A percentile compares a stretch with the other conserved stretches of the same genome.
Evolutionary conservation across 768 basidiomycete genomes (phyloP).

Genomic region (Coprinopsis strossmayeri): DNA sequence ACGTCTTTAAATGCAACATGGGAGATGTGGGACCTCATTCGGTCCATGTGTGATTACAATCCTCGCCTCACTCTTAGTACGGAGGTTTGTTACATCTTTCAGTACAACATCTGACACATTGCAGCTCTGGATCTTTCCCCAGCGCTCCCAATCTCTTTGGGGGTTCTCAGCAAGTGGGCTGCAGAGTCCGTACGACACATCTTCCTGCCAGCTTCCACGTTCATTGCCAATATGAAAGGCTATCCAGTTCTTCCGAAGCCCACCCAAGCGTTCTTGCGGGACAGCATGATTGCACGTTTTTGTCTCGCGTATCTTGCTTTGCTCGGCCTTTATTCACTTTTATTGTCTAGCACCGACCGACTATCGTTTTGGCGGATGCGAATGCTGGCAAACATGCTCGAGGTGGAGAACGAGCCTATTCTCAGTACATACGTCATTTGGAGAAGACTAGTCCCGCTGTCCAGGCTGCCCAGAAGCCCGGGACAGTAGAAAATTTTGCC

Average conservation of each 20-base stretch:
- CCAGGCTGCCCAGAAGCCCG: slow-evolving; percentile 54
- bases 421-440: slow-evolving; percentile 81
- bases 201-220: slow-evolving; percentile 83
- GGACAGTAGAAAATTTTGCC: slow-evolving; percentile 85
- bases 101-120: slow-evolving; percentile 2
- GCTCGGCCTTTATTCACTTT: slow-evolving; percentile 13
- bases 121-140: slow-evolving; percentile 88
- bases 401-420: slow-evolving; percentile 84
- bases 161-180: slow-evolving; percentile 80
- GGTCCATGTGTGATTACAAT: slow-evolving; percentile 84
- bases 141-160: slow-evolving; percentile 73
- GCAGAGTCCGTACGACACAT: slow-evolving; percentile 90
- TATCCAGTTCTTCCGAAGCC: slow-evolving; percentile 95
- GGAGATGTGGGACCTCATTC: slow-evolving; percentile 98
- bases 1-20: slow-evolving; percentile 71
- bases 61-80: slow-evolving; percentile 66
- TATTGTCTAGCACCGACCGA: slow-evolving; percentile 68
- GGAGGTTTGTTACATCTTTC: slow-evolving; percentile 15
- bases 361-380: slow-evolving; percentile 73
- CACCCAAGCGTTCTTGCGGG: slow-evolving; percentile 84
- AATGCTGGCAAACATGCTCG: slow-evolving; percentile 56
- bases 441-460: slow-evolving; percentile 71
- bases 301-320: slow-evolving; percentile 8
- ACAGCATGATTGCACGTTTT: slow-evolving; percentile 73
- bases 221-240: slow-evolving; percentile 93